phyloP scores from a whole-genome alignment of 164 flowering plant species.

The Annona squamosa region DNA sequence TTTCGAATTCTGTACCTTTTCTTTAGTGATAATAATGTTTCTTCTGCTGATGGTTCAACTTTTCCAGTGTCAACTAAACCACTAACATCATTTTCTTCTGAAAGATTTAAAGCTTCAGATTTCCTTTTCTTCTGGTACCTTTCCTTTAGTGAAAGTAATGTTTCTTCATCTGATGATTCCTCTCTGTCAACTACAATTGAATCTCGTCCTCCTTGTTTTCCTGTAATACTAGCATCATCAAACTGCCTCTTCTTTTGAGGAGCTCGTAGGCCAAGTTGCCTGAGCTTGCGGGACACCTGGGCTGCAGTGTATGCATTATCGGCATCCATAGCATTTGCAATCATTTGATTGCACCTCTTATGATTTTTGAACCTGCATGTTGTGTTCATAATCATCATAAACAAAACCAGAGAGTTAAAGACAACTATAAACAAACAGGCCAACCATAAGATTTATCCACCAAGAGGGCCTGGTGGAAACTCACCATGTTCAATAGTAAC shows the following conservation, averaged over 20 bases:
- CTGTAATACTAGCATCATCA: slow-evolving; percentile 19
- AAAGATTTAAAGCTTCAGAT: slow-evolving; percentile 18
- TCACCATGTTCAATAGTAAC: not conserved
- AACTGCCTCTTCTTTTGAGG: slow-evolving; percentile 31
- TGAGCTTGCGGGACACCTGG: slow-evolving; percentile 70
- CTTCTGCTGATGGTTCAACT: slow-evolving; percentile 48
- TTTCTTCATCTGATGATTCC: slow-evolving; percentile 53
- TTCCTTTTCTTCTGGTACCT: slow-evolving; percentile 33
- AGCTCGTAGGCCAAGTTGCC: slow-evolving; percentile 64
- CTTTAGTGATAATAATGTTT: slow-evolving; percentile 42
- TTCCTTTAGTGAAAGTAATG: slow-evolving; percentile 38
- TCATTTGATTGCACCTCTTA: slow-evolving; percentile 69
- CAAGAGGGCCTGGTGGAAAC: not conserved
- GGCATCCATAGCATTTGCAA: slow-evolving; percentile 71
- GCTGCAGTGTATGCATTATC: slow-evolving; percentile 48
- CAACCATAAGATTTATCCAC: not conserved
- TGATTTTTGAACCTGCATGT: slow-evolving; percentile 68
- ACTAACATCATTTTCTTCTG: slow-evolving; percentile 29
- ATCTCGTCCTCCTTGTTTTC: slow-evolving; percentile 29
- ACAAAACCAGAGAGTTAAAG: not conserved
- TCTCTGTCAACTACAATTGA: slow-evolving; percentile 16
- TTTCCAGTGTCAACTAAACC: slow-evolving; percentile 17
- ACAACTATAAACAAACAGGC: not conserved
- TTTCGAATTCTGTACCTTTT: slow-evolving; percentile 22
- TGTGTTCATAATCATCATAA: slow-evolving; percentile 11